Conservation (phyloP, 23 red algal species). For the Gracilaria gracilis region DNA sequence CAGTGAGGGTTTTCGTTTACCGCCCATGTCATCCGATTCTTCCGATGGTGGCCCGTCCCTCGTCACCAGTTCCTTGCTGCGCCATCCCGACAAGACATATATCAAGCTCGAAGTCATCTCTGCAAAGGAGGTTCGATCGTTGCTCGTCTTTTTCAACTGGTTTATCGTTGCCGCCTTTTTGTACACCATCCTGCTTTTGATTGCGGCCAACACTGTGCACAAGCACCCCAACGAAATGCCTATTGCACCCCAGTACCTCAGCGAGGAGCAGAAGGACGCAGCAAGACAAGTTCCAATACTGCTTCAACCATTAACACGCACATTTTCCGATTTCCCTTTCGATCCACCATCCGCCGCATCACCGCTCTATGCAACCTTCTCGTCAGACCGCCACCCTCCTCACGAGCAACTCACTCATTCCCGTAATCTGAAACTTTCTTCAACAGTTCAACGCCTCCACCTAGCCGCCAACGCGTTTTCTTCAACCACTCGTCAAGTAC, state of each 20-base stretch:
- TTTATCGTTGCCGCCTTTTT: constrained; percentile 62
- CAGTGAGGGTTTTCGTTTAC: constrained; percentile 41
- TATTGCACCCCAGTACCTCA: background rate
- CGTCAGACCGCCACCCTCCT: background rate
- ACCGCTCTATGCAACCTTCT: background rate
- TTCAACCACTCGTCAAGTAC: background rate
- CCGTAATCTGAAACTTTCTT: background rate
- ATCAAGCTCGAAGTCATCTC: constrained; percentile 83
- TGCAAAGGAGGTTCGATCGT: constrained; percentile 63
- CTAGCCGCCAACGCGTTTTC: background rate
- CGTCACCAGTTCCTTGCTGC: constrained; percentile 52
- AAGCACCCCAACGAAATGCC: background rate
- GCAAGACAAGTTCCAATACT: background rate
- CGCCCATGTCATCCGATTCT: background rate
- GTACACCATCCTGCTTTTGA: constrained; percentile 54
- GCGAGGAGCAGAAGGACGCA: background rate
- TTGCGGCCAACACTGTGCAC: constrained; percentile 53
- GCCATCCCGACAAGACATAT: constrained; percentile 44
- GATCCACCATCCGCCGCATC: background rate
- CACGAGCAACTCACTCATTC: background rate
- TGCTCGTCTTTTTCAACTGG: constrained; percentile 55
- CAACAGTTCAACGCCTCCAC: background rate
- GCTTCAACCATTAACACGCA: background rate
- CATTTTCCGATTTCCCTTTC: background rate
- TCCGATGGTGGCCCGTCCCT: constrained; percentile 1